phyloP scores from a whole-genome alignment of 495 filamentous ascomycete genomes.

The Neurospora terricola region DNA sequence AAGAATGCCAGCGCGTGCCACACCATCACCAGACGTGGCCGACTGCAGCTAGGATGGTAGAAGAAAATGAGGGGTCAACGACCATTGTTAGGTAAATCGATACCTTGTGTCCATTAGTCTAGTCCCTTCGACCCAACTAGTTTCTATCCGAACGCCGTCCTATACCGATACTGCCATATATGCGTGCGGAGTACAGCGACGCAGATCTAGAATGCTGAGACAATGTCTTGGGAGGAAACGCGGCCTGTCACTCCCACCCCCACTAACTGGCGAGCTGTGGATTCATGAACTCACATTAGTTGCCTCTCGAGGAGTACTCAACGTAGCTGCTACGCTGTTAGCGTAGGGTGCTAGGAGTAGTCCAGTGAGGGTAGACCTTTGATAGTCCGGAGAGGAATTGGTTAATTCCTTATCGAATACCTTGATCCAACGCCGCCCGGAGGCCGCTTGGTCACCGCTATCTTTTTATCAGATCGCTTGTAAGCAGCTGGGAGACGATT shows the following conservation, averaged over 20 bases:
- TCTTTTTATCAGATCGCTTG: background rate
- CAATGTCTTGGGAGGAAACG: background rate
- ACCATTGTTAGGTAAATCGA: background rate
- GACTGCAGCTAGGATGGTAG: background rate
- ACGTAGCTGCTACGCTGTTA: background rate
- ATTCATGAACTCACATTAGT: background rate
- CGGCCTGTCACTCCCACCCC: background rate
- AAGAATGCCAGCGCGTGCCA: background rate
- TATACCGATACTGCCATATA: background rate
- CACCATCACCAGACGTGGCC: background rate
- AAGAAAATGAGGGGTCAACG: background rate
- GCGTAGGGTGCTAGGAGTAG: background rate
- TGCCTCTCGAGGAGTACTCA: background rate
- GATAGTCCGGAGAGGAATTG: background rate
- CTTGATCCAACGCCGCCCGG: background rate
- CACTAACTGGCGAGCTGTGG: background rate
- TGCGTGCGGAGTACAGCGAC: background rate
- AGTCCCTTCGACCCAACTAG: background rate
- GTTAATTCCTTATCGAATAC: background rate
- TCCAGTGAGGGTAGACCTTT: background rate
- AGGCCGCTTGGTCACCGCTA: background rate
- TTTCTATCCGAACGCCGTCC: background rate
- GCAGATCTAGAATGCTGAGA: background rate
- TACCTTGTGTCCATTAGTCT: background rate
- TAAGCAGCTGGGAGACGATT: background rate